Conservation (phyloP, 169 alveolate species). For the Babesia ovis region DNA sequence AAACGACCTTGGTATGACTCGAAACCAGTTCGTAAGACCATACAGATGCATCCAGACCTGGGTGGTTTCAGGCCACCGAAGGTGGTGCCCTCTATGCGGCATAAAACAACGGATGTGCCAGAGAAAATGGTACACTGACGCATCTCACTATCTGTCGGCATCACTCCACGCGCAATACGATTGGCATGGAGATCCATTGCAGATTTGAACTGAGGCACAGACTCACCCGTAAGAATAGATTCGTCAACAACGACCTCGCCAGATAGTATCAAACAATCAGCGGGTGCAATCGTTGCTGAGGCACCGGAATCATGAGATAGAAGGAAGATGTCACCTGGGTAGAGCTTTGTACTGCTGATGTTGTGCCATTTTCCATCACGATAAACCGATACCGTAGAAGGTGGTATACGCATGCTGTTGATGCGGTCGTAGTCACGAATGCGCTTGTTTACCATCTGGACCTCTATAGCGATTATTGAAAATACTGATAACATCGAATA, state of each 20-base stretch:
- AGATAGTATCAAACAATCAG: conserved; percentile 61
- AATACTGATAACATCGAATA: conserved; percentile 89
- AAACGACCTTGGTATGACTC: conserved; percentile 95
- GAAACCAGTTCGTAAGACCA: conserved; percentile 81
- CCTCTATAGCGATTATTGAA: conserved; percentile 84
- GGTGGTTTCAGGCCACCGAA: conserved; percentile 37
- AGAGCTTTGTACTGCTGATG: conserved; percentile 83
- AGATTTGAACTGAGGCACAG: conserved; percentile 81
- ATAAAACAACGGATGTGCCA: conserved; percentile 88
- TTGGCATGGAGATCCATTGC: background rate
- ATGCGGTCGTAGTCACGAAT: conserved; percentile 77
- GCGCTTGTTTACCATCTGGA: conserved; percentile 81
- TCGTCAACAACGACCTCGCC: conserved; percentile 82
- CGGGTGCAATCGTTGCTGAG: conserved; percentile 43
- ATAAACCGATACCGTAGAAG: conserved; percentile 82
- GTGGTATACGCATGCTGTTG: conserved; percentile 88
- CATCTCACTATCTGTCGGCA: conserved; percentile 66
- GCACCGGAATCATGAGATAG: conserved; percentile 39
- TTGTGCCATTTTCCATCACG: conserved; percentile 88
- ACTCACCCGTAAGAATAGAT: conserved; percentile 85
- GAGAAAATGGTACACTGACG: conserved; percentile 89
- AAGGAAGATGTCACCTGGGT: conserved; percentile 93
- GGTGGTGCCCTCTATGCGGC: conserved; percentile 62
- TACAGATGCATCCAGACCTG: conserved; percentile 69
- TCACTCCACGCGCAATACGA: conserved; percentile 25